Base-by-base conservation (phyloP, 768 basidiomycete species). In the Calocera viscosa region DNA sequence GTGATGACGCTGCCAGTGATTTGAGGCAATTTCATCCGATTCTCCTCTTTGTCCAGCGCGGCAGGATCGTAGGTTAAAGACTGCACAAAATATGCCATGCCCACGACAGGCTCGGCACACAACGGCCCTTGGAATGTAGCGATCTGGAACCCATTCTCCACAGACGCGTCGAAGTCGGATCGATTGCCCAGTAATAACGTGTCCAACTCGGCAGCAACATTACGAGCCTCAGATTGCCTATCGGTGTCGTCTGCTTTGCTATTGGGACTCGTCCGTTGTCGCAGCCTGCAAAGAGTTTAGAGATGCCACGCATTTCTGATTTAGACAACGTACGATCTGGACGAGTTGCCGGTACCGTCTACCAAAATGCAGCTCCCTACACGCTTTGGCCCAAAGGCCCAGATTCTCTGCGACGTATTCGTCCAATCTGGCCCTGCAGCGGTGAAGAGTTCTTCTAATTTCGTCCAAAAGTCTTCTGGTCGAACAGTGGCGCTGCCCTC, bases 131-230 rank as follows among this genome's bases (percentile, higher is more conserved):
- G 92, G 74, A 93, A 89, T 1, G 88, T 89, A 0, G 93, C 94
- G 60, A 98, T 82, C 77, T 96, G 94, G 77, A 99, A 99, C 1
- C 94, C 95, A 2, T 88, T 89, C 74, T 97, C 94, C 33, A 98
- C 81, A 69, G 89, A 82, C 66, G 85, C 85, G 70, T 94, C 88
- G 69, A 97, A 90, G 69, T 92, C 85, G n/a, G 34, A 34, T 34
- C 28, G n/a, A 7, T 41, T 63, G 33, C 34, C 41, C 19, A 49
- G 49, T 24, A 2, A 35, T 19, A 49, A n/a, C 24, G 66, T 30
- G 28, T 39, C 14, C 66, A 32, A 28, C 5, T 60, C 53, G 7
- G 26, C 24, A 11, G 19, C 30, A 32, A 60, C 24, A 47, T 47
- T 19, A 7, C 8, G 19, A 19, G 16, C 19, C 43, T 19, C 43